Evolutionary conservation across 495 filamentous ascomycete species (phyloP).

Genomic region (Elasticomyces elasticus): DNA sequence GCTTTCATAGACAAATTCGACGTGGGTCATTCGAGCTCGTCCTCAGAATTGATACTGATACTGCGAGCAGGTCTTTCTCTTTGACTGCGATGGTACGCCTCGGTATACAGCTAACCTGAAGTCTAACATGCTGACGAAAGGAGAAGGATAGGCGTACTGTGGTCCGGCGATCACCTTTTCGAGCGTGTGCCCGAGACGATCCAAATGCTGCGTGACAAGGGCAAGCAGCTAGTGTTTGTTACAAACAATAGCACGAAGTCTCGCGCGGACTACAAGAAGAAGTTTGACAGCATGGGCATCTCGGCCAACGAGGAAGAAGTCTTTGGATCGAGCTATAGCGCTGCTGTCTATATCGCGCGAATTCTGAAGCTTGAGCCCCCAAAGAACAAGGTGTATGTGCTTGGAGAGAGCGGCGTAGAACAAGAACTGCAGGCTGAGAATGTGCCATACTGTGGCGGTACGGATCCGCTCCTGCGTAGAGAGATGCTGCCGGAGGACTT

Average conservation of each 20-base stretch:
- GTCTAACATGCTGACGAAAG: slow-evolving; percentile 28
- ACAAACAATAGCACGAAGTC: slow-evolving; percentile 99
- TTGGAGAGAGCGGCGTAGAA: slow-evolving; percentile 88
- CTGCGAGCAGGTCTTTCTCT: slow-evolving; percentile 64
- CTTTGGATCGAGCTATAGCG: slow-evolving; percentile 88
- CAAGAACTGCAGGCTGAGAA: slow-evolving; percentile 69
- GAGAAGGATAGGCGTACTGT: slow-evolving; percentile 69
- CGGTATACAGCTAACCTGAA: not conserved
- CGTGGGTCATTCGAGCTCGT: slow-evolving; percentile 44
- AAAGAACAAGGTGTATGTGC: slow-evolving; percentile 84
- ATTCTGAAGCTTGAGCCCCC: slow-evolving; percentile 67
- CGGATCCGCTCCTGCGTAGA: slow-evolving; percentile 65
- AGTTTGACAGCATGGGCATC: slow-evolving; percentile 74
- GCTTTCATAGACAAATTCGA: slow-evolving; percentile 86
- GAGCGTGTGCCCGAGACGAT: slow-evolving; percentile 74
- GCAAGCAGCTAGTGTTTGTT: slow-evolving; percentile 90
- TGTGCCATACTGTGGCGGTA: slow-evolving; percentile 76
- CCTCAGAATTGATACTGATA: slow-evolving; percentile 1
- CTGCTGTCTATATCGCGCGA: slow-evolving; percentile 91
- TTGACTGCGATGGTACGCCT: slow-evolving; percentile 87
- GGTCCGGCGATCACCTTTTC: slow-evolving; percentile 87
- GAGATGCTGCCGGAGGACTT: slow-evolving; percentile 75
- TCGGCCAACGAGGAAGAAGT: slow-evolving; percentile 75
- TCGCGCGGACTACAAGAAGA: slow-evolving; percentile 81
- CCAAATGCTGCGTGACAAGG: slow-evolving; percentile 65